Base-by-base conservation (phyloP, 805 yeast genomes). In the Kluyveromyces nonfermentans region DNA sequence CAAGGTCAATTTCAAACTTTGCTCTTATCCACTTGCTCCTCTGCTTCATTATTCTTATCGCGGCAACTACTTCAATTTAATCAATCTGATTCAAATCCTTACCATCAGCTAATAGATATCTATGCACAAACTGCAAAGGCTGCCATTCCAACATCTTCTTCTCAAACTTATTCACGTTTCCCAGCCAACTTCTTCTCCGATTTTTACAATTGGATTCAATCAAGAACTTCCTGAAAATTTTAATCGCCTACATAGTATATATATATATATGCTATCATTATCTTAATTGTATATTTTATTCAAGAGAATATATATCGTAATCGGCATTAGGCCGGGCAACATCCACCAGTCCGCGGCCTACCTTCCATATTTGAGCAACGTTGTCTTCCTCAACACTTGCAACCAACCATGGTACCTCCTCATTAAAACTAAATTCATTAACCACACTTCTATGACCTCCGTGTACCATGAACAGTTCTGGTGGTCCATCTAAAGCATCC, bases 401-500 rank as follows among this genome's bases (percentile, higher is more conserved):
- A 44, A 83, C 55, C 33, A 85, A 73, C 89, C 90, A 85, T n/a
- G 85, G 85, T 46, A 78, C 71, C 33, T 59, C 57, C 5, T 80
- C 78, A 56, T 80, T 82, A 71, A 85, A 80, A 30, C 79, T 73
- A 51, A 85, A 69, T 59, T 85, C 95, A 35, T 80, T 78, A 15
- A 85, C 80, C 5, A 82, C 71, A 15, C 86, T 82, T 16, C 88
- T 80, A 57, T 87, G 95, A 17, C 96, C 96, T 33, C 94, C 95
- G 59, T 87, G 96, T 81, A 87, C 83, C 88, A 86, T 83, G 53
- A 86, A 69, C 31, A 87, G 64, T 60, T 87, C 96, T 4, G 95
- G 90, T 21, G 83, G 83, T 33, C 95, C 96, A 55, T 87, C 96
- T 50, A 84, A 95, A 25, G 87, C 84, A 57, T 87, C 96, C 52